These are phyloP conservation scores for Saccharomyces hybrid DNA, from an alignment of 1,139 yeast species.

Conservation along the genomic window DNA sequence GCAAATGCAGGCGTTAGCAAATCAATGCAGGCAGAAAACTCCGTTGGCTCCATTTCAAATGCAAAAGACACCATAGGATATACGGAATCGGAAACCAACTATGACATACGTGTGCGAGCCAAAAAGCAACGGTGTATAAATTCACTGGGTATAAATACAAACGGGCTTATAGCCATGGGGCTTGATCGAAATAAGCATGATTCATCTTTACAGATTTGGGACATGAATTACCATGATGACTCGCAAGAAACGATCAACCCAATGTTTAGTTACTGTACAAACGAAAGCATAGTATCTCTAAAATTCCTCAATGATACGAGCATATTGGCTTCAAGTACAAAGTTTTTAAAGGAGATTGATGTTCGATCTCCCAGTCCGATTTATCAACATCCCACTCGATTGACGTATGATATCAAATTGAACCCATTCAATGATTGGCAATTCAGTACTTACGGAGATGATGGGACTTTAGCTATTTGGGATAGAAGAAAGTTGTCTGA, in stretches of 20 bases:
- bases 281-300: slow-evolving; percentile 67
- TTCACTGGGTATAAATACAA: slow-evolving; percentile 58
- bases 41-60: neutral
- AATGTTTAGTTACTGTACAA: slow-evolving; percentile 53
- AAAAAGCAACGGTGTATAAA: slow-evolving; percentile 72
- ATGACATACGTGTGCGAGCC: slow-evolving; percentile 40
- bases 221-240: slow-evolving; percentile 48
- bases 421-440: slow-evolving; percentile 60
- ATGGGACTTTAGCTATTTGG: slow-evolving; percentile 81
- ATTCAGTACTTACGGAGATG: slow-evolving; percentile 73
- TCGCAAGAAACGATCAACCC: slow-evolving; percentile 44
- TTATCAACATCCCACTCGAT: slow-evolving; percentile 69
- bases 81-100: slow-evolving; percentile 10
- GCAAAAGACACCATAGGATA: slow-evolving; percentile 7
- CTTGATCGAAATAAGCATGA: slow-evolving; percentile 76
- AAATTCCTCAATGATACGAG: slow-evolving; percentile 57
- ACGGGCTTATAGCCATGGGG: slow-evolving; percentile 67
- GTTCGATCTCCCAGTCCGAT: slow-evolving; percentile 59
- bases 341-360: slow-evolving; percentile 72
- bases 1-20: slow-evolving; percentile 1
- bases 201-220: slow-evolving; percentile 74
- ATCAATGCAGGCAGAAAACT: slow-evolving; percentile 3
- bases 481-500: slow-evolving; percentile 60
- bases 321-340: slow-evolving; percentile 69
- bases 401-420: slow-evolving; percentile 59